Base-by-base conservation (phyloP, 176 grass and related monocot genomes). In the Zoysia pacifica region DNA sequence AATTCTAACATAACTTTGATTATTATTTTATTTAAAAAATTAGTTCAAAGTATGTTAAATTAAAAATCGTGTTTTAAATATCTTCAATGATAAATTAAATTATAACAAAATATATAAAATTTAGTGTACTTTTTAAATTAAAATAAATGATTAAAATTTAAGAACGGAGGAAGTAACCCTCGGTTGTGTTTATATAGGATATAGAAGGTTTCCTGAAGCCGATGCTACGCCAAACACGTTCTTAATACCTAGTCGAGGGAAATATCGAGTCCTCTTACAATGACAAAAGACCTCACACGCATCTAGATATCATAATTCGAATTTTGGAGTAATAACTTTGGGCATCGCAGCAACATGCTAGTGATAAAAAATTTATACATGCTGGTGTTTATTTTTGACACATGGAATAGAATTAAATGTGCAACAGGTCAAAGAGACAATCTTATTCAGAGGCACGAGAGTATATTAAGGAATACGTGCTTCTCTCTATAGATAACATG, bases 401-500 rank as follows among this genome's bases (percentile, higher is more conserved):
- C 43, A 36, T 4, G 55, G 44, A 2, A 58, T 50, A 45, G 47
- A 59, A 38, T 36, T 37, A 69, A 49, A 46, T 10, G 13, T 61
- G 35, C 62, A 41, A 50, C 12, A 51, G 8, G 16, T 19, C 55
- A 19, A 19, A 58, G 28, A 28, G 28, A 0, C 55, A 20, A 71
- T 4, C 11, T 0, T 20, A 73, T 10, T 52, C 20, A 62, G 8
- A 15, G 10, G 11, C 54, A 2, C 55, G n/a, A 19, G 18, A 58
- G 18, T 58, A 58, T 18, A 58, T 19, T 19, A 58, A 58, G 55
- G 18, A n/a, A 58, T 58, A 45, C 7, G 53, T n/a, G 14, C 68
- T 69, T 73, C 60, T 69, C 52, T 62, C 48, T 73, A 48, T 42
- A 48, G 35, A 58, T 50, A 80, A 59, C 60, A 80, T 18, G 14